Base-by-base conservation (phyloP, 371 early-diverging fungal species). In the Mortierella sp. region DNA sequence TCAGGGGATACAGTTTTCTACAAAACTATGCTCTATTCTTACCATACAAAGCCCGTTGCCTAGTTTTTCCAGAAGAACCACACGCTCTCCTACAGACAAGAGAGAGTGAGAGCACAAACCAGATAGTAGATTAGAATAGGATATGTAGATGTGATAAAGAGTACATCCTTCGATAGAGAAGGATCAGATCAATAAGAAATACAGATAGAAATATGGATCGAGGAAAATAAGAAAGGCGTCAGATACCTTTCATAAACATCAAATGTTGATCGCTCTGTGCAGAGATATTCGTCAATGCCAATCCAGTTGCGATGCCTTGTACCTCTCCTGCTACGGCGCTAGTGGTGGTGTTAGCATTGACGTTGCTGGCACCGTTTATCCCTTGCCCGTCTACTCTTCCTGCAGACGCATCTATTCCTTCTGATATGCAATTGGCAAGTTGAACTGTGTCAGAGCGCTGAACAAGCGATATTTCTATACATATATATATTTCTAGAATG, bases 241-340 rank as follows among this genome's bases (percentile, higher is more conserved):
- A n/a, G 26, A 23, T 75, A 87, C 89, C 89, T 65, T 85, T 85
- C 47, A 89, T 76, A 55, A 86, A 89, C 88, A 89, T 89, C 22
- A 89, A 68, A 42, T 88, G 88, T 19, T 87, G 83, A 4, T 85
- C 76, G 15, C 86, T 83, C 34, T 82, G 79, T 4, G 88, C 89
- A 35, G 86, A 69, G 1, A 89, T 83, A 67, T 90, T 89, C 31
- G 29, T 56, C 9, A 55, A 45, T 34, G 77, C 77, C 9, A 45
- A 55, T n/a, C 77, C 72, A 40, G 54, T 53, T n/a, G 76, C 76
- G 26, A 76, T 66, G 0, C 64, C 67, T 15, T 58, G 58, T 26
- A 45, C 28, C 13, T 26, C 34, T 45, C 43, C 56, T 26, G 0
- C 49, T 54, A 19, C 28, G 9, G 19, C 29, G 22, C n/a, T n/a